Conservation (phyloP, 768 basidiomycete genomes). For the Lentinula boryana region DNA sequence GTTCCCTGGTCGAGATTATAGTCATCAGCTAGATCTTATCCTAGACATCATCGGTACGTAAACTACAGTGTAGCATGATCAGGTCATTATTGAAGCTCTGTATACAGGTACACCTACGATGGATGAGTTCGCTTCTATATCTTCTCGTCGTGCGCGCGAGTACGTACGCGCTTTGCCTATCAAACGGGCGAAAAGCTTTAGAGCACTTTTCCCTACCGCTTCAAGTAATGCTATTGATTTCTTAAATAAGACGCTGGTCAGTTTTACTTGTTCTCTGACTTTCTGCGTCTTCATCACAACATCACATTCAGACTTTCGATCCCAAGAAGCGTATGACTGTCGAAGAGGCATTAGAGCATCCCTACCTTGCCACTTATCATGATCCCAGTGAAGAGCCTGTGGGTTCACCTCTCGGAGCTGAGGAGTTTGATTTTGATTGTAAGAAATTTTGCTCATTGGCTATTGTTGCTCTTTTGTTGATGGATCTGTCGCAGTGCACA, state of each 20-base stretch:
- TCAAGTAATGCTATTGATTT: conserved; percentile 67
- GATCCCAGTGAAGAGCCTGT: conserved; percentile 96
- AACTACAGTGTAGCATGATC: too few species aligned
- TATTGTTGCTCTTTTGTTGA: background rate
- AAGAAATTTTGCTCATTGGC: conserved; percentile 23
- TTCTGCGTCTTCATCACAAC: background rate
- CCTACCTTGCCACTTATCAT: conserved; percentile 92
- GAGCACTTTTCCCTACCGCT: conserved; percentile 85
- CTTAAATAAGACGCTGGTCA: conserved; percentile 77
- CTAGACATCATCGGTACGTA: conserved; percentile 82
- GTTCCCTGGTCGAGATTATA: conserved; percentile 97
- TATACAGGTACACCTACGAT: conserved; percentile 68
- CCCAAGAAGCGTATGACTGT: conserved; percentile 96
- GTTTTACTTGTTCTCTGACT: conserved; percentile 29
- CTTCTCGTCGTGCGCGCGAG: conserved; percentile 87
- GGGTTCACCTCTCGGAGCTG: conserved; percentile 90
- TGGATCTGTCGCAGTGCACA: conserved; percentile 56
- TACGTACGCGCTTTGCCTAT: conserved; percentile 95
- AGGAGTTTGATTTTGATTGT: conserved; percentile 98
- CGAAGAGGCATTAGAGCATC: conserved; percentile 91
- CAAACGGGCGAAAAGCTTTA: conserved; percentile 80
- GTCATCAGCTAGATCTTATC: conserved; percentile 93
- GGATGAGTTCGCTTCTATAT: conserved; percentile 98
- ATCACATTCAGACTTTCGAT: conserved; percentile 72
- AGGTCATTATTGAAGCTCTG: background rate